Base-by-base conservation (phyloP, 805 yeast genomes). In the Vanderwaltozyma yarrowii region DNA sequence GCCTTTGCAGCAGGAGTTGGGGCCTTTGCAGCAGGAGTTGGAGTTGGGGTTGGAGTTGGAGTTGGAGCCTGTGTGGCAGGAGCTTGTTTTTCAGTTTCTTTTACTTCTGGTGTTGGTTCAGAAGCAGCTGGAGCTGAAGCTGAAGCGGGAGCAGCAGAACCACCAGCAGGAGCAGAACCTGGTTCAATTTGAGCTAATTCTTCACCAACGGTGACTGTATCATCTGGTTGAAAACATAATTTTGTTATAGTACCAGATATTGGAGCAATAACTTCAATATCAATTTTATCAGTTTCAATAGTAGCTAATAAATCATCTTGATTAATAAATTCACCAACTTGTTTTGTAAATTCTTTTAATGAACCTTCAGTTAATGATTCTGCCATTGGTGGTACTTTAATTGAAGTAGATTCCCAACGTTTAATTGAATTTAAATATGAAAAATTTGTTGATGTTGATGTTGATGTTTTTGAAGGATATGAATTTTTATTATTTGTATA, bases 281-380 rank as follows among this genome's bases (percentile, higher is more conserved):
- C 98, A 54, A 92, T 88, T 71, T 92, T 92, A 65, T 92, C 98
- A 35, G 98, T 92, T 69, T 92, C 98, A 52, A 92, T 89, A 47
- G 96, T 88, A 41, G 97, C 97, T 50, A 92, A 71, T 47, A 83
- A 77, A 67, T 89, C 97, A 63, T 89, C 97, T 50, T 68, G 76
- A 41, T 72, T 74, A 39, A 89, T 89, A 52, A 66, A 87, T 43
- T 89, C 97, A 49, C 98, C 98, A 44, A 87, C 86, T 44, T 74
- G 65, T 59, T 80, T 80, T 47, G 70, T 66, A 57, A 67, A 80
- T 42, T 73, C 74, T 45, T 84, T 70, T 49, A 92, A 73, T 35
- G 97, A 85, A 60, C 98, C 98, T 65, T 92, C 98, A 30, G 96
- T 85, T 58, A 92, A 80, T 36, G 96, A 88, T 67, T 92, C 98